These are phyloP conservation scores for Acanthamoeba divionensis DNA, from an alignment of 208 protist species.

Conservation along the genomic window DNA sequence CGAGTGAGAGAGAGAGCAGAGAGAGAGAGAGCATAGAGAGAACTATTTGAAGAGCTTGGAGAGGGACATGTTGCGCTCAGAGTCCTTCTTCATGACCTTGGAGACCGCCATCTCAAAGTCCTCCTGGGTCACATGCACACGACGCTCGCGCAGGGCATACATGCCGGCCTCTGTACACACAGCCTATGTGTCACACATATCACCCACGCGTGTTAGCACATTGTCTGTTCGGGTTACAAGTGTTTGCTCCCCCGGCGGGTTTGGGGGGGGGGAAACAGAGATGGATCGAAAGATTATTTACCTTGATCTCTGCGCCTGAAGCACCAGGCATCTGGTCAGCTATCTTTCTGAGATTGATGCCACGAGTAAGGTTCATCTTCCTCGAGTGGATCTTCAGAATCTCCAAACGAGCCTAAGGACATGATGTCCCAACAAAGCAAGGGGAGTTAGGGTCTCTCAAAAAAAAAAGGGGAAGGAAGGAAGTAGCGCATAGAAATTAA, in stretches of 20 bases:
- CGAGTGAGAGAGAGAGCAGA: no score
- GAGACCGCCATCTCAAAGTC: constrained; percentile 99
- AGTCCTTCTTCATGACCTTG: constrained; percentile 85
- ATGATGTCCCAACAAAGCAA: no score
- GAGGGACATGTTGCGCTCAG: constrained; percentile 50
- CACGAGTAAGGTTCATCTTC: constrained; percentile 98
- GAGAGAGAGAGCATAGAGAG: no score
- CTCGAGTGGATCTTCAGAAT: constrained; percentile 99
- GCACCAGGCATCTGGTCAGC: constrained; percentile 94
- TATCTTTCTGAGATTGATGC: constrained; percentile 97
- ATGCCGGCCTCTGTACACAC: constrained; percentile 96
- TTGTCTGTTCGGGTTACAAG: background rate
- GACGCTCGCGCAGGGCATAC: constrained; percentile 98
- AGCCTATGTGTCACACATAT: constrained; percentile 57
- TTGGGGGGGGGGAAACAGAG: background rate
- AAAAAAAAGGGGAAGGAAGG: constrained; percentile 52
- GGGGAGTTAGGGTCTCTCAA: background rate
- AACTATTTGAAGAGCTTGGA: constrained; percentile 52
- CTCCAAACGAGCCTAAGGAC: constrained; percentile 87
- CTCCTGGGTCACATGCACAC: constrained; percentile 99
- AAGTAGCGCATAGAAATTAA: constrained; percentile 20
- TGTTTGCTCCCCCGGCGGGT: background rate
- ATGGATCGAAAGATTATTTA: background rate
- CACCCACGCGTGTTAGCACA: background rate
- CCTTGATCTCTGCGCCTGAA: constrained; percentile 98